Evolutionary conservation across 805 yeast genomes (phyloP).

Genomic region (Ogataea nonfermentans): DNA sequence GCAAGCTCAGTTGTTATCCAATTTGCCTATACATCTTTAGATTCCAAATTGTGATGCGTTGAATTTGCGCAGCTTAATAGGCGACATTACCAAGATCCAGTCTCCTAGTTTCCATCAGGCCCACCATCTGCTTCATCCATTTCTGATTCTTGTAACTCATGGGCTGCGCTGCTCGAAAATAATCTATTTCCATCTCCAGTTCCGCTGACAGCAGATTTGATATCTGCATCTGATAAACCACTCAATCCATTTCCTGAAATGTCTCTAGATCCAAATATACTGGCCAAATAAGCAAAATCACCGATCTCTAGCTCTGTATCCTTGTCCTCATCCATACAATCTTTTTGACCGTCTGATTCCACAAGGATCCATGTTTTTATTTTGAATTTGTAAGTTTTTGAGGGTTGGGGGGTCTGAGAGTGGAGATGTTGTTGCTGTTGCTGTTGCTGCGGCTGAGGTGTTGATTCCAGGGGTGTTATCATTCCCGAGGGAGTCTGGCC

Average conservation of each 20-base stretch:
- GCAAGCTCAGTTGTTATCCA: too few species aligned
- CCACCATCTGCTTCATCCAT: constrained; percentile 1
- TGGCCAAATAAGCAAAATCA: constrained; percentile 30
- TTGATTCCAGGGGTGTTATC: constrained; percentile 24
- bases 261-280: constrained; percentile 12
- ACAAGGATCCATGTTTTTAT: constrained; percentile 35
- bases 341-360: constrained; percentile 16
- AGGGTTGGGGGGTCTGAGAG: constrained; percentile 29
- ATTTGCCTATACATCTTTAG: too few species aligned
- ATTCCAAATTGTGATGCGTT: too few species aligned
- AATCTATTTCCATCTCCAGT: constrained; percentile 29
- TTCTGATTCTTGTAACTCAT: constrained; percentile 16
- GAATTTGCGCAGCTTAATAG: too few species aligned
- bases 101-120: constrained; percentile 1
- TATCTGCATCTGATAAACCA: constrained; percentile 39
- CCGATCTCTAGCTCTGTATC: constrained; percentile 38
- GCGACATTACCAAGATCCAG: too few species aligned
- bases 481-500: constrained; percentile 21
- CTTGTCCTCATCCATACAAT: constrained; percentile 34
- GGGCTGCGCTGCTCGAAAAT: constrained; percentile 34
- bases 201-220: constrained; percentile 43
- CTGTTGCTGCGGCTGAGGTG: constrained; percentile 27
- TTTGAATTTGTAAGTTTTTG: constrained; percentile 31
- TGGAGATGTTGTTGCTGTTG: constrained; percentile 16
- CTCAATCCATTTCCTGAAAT: constrained; percentile 11